These are phyloP conservation scores for Monosporascus sp. DNA, from an alignment of 2,329 filamentous ascomycete genomes.

Conservation along the genomic window DNA sequence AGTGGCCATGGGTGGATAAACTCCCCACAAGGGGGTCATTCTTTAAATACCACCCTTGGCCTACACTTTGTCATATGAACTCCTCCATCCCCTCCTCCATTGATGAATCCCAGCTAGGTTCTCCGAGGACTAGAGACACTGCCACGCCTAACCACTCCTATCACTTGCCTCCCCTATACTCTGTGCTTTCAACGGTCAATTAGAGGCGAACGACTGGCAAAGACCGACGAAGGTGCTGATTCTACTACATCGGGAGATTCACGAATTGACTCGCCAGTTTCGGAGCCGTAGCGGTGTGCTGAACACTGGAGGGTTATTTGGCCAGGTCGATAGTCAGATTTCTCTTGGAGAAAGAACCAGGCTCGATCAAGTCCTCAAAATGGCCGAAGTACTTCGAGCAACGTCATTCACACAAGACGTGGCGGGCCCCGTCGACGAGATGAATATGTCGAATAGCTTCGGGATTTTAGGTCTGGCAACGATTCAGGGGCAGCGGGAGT, in stretches of 20 bases:
- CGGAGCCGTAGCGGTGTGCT: not conserved
- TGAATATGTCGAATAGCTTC: conserved; percentile 22
- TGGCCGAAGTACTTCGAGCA: conserved; percentile 25
- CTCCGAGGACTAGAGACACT: no score
- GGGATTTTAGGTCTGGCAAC: conserved; percentile 18
- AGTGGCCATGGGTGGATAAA: not conserved
- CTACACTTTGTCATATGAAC: not conserved
- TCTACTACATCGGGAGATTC: no score
- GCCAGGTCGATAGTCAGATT: not conserved
- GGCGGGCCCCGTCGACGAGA: conserved; percentile 16
- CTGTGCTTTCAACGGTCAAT: no score
- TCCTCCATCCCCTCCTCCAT: not conserved
- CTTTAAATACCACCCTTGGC: not conserved
- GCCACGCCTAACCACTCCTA: no score
- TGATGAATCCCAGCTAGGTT: not conserved
- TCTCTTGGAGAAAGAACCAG: not conserved
- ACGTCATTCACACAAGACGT: conserved; percentile 17
- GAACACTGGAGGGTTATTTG: not conserved
- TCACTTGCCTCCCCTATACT: no score
- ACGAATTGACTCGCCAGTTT: no score
- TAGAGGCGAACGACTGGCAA: no score
- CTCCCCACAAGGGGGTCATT: not conserved
- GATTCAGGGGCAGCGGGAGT: conserved; percentile 12
- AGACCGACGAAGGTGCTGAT: no score
- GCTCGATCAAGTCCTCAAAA: conserved; percentile 7